Conservation (phyloP, 441 rosid species). For the Aquilaria agallochum region DNA sequence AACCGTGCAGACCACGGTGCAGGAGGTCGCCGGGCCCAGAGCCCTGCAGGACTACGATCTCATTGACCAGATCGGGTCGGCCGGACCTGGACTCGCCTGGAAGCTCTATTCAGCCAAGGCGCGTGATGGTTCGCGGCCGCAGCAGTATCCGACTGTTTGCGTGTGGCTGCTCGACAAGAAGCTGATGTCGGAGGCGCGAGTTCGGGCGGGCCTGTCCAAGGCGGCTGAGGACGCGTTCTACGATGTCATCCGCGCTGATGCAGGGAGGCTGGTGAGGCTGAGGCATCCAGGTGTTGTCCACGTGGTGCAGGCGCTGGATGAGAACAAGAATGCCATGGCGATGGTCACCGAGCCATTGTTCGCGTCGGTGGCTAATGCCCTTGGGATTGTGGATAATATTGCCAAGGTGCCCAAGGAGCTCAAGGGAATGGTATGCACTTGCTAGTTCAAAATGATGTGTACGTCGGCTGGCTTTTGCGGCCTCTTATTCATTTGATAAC, state of each 20-base stretch:
- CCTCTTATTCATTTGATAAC: too few relatives aligned
- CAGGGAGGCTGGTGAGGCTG: constrained; percentile 67
- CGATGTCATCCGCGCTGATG: constrained; percentile 79
- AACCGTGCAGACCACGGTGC: constrained; percentile 90
- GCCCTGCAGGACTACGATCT: constrained; percentile 90
- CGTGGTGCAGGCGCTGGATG: constrained; percentile 92
- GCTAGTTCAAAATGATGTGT: background rate
- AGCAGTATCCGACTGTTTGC: constrained; percentile 85
- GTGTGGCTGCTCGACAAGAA: constrained; percentile 94
- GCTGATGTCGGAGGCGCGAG: constrained; percentile 68
- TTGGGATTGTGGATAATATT: constrained; percentile 73
- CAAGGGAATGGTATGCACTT: constrained; percentile 58
- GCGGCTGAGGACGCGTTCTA: constrained; percentile 74
- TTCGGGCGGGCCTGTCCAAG: constrained; percentile 69
- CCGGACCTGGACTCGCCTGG: constrained; percentile 92
- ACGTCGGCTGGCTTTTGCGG: background rate
- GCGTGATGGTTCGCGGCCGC: constrained; percentile 69
- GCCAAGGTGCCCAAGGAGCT: constrained; percentile 76
- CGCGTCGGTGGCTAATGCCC: constrained; percentile 80
- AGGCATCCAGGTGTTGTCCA: constrained; percentile 97
- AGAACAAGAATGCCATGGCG: constrained; percentile 91
- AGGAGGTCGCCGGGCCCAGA: constrained; percentile 92
- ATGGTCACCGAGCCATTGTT: constrained; percentile 95
- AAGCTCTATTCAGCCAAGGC: constrained; percentile 74
- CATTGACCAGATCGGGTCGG: constrained; percentile 89